These are phyloP conservation scores for Croton setiger DNA, from an alignment of 441 rosid species.

Conservation along the genomic window DNA sequence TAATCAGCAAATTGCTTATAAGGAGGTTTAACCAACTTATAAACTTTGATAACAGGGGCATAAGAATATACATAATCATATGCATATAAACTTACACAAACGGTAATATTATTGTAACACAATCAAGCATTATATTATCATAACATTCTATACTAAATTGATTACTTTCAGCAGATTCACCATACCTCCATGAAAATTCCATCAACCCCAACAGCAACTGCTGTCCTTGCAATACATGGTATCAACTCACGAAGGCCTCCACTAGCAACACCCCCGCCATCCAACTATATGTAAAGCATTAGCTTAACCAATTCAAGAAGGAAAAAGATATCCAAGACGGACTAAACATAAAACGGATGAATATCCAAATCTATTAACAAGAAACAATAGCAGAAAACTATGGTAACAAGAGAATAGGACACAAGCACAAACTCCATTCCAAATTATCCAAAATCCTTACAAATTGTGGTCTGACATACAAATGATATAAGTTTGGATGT, in stretches of 20 bases:
- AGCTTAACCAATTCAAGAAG: constrained; percentile 15
- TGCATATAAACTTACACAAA: background rate
- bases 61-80: too few relatives aligned
- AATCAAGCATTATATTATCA: background rate
- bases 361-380: background rate
- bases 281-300: constrained; percentile 50
- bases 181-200: constrained; percentile 98
- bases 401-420: background rate
- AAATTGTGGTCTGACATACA: background rate
- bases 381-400: background rate
- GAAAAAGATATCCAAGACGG: background rate
- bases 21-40: too few relatives aligned
- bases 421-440: background rate
- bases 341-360: background rate
- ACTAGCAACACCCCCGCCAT: constrained; percentile 97
- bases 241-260: constrained; percentile 94
- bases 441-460: background rate
- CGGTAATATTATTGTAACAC: background rate
- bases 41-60: too few relatives aligned
- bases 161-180: constrained; percentile 9
- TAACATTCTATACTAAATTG: constrained; percentile 2
- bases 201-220: constrained; percentile 93
- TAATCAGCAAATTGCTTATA: too few relatives aligned
- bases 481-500: background rate
- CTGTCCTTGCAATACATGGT: constrained; percentile 96